Evolutionary conservation across 345 rosid species (phyloP).

Genomic region (Populus deltoides): DNA sequence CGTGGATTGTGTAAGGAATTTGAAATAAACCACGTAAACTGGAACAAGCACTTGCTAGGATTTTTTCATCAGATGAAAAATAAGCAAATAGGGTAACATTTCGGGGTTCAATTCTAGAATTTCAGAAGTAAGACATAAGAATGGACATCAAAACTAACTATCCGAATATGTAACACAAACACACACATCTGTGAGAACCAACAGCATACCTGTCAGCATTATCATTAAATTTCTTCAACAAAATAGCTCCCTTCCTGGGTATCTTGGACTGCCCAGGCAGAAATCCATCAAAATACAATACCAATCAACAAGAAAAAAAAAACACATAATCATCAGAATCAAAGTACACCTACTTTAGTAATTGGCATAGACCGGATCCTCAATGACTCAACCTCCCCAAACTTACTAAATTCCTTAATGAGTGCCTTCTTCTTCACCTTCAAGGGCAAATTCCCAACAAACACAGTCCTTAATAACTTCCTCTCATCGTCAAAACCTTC

Average conservation of each 20-base stretch:
- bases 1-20: background rate
- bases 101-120: background rate
- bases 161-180: background rate
- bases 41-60: background rate
- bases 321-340: background rate
- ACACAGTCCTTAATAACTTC: slow-evolving; percentile 87
- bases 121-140: background rate
- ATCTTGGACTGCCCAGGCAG: slow-evolving; percentile 60
- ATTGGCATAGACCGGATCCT: slow-evolving; percentile 91
- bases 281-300: slow-evolving; percentile 6
- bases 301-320: slow-evolving; percentile 3
- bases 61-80: background rate
- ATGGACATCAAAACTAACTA: background rate
- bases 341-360: slow-evolving; percentile 58
- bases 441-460: slow-evolving; percentile 86
- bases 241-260: slow-evolving; percentile 81
- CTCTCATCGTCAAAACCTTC: slow-evolving; percentile 85
- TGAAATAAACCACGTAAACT: background rate
- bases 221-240: slow-evolving; percentile 70
- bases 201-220: slow-evolving; percentile 63
- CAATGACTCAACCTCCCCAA: slow-evolving; percentile 82
- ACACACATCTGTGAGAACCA: background rate
- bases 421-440: slow-evolving; percentile 74
- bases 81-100: background rate
- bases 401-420: slow-evolving; percentile 66